Base-by-base conservation (phyloP, 1,284 basidiomycete species). In the Porogramme epimiltina region DNA sequence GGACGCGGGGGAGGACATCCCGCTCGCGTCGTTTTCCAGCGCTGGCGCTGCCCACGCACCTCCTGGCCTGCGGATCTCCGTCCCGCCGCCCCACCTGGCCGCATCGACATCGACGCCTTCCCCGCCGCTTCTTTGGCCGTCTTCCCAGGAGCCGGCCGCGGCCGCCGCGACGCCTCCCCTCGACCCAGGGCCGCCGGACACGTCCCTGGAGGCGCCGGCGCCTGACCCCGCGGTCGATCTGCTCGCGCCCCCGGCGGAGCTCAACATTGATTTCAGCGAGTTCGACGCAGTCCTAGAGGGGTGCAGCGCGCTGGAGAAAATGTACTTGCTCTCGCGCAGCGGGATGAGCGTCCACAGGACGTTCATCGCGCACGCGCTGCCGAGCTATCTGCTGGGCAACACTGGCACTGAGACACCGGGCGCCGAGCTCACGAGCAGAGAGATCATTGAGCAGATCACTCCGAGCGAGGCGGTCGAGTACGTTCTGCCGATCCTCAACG, bases 391-490 rank as follows among this genome's bases (percentile, higher is more conserved):
- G 41, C 34, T 60, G 9, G 34, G 34, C 34, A n/a, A 5, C 9
- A 13, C 6, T 13, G 56, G 57, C n/a, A 51, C 60, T 37, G 62
- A 62, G 31, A 56, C 46, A 24, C 40, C 52, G 18, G 78, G 82
- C 3, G 84, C 89, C 65, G 79, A 93, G 15, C 47, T 55, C 18
- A 49, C 57, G 11, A 60, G 54, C 44, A 51, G 49, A 33, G 60
- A 62, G 42, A 49, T 58, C 24, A 54, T 55, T 20, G 76, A 82
- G 47, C 83, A 87, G 45, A 87, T 95, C 45, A 81, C 89, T 24
- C 88, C 96, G 2, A 83, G 84, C 56, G 96, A 98, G 62, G 94
- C 93, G 2, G 88, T 95, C 62, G 92, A 95, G 69, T 99, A 97
- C 68, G 92, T 99, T 45, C 76, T 98, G 13, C 95, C 95, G 1